Evolutionary conservation across 768 basidiomycete species (phyloP).

Genomic region (Lactifluus volemus): DNA sequence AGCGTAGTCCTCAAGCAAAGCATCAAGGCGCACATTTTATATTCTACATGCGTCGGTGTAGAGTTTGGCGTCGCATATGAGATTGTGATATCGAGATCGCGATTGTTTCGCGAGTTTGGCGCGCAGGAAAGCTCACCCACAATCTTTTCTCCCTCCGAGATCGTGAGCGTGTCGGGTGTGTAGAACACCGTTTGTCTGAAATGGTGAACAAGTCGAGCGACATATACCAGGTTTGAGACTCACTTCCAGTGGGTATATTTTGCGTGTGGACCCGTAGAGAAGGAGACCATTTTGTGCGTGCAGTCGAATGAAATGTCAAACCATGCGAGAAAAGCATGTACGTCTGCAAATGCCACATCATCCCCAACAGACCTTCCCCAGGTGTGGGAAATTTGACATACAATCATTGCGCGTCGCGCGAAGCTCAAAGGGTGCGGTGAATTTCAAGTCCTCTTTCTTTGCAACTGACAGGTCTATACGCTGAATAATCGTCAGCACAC

Average conservation of each 20-base stretch:
- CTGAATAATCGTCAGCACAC: constrained; percentile 30
- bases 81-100: constrained; percentile 88
- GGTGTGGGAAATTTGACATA: constrained; percentile 31
- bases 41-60: constrained; percentile 39
- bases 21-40: constrained; percentile 74
- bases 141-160: constrained; percentile 65
- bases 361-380: background rate
- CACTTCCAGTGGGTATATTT: constrained; percentile 97
- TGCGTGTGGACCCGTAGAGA: constrained; percentile 96
- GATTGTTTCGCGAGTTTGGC: constrained; percentile 88
- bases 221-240: constrained; percentile 27
- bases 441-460: constrained; percentile 91
- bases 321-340: constrained; percentile 98
- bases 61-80: constrained; percentile 40
- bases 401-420: constrained; percentile 86
- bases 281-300: constrained; percentile 91
- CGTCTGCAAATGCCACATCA: constrained; percentile 41
- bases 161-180: constrained; percentile 67
- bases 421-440: constrained; percentile 71
- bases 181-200: constrained; percentile 95
- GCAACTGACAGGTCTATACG: constrained; percentile 86
- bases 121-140: constrained; percentile 65
- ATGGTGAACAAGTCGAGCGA: background rate
- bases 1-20: constrained; percentile 38
- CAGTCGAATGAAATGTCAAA: constrained; percentile 95